Evolutionary conservation across 2,329 filamentous ascomycete species (phyloP), one percentile per base, ranked within the genome.

Genomic region (Exophiala spinifera): DNA sequence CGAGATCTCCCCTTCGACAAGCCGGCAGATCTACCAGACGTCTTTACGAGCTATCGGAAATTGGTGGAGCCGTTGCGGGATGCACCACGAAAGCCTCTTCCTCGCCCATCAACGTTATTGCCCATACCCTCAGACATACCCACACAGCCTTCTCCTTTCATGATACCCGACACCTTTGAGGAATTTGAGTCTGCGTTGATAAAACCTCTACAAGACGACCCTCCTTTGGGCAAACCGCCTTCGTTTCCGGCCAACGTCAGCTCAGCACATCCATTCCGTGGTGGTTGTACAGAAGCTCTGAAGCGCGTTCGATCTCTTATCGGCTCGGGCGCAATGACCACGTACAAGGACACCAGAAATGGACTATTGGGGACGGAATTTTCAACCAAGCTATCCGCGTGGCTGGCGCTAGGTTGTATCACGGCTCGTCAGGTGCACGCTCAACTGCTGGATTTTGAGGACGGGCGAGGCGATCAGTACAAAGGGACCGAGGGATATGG

Each of bases 31-130:
- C 75, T 91, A 1, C 86, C 87, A 1, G 86, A 91, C 63, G 77
- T 91, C 1, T 92, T 90, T 66, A 91, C 88, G 0, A 79, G 79
- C 0, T 92, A 87, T 63, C 80, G 87, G 6, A 91, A 90, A 69
- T 80, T 78, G 2, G 79, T 89, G 49, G 88, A 91, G 60, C 87
- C 87, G 0, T 73, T 91, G 1, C 79, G 85, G 39, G 75, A 82
- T 36, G 80, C 80, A 11, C 87, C 88, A 3, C 79, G 87, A 37
- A 66, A 74, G 1, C 67, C 76, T 1, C 66, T 88, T 1, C 76
- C 84, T 0, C 72, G 70, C 1, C 85, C 85, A 0, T 64, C 69
- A 1, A 72, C 74, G 1, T 70, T 94, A 3, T 86, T 85, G 1
- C 74, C 80, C 0, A 70, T 85, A 1, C 83, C 86, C 1, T 65